A percentile compares a stretch with the other conserved stretches of the same genome.
phyloP scores from a whole-genome alignment of 2,329 filamentous ascomycete species.

The Diplodia sapinea region DNA sequence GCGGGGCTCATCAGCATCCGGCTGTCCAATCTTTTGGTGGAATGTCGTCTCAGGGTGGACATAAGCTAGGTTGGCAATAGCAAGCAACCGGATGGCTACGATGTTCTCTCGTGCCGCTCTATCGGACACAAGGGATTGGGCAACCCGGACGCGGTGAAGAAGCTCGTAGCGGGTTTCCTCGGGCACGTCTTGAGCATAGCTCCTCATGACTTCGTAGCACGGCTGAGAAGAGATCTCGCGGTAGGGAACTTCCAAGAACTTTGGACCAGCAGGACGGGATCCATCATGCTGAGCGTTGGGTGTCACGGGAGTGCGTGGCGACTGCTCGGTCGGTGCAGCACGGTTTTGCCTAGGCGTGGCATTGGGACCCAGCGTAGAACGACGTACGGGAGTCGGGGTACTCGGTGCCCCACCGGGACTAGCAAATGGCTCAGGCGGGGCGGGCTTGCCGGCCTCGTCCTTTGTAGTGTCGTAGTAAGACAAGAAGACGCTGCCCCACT shows the following conservation, averaged over 20 bases:
- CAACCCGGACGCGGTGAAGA: conserved; percentile 79
- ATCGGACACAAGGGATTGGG: conserved; percentile 76
- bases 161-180: conserved; percentile 79
- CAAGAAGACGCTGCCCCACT: conserved; percentile 81
- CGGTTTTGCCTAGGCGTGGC: conserved; percentile 60
- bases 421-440: conserved; percentile 38
- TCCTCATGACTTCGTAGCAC: conserved; percentile 50
- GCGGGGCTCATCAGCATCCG: conserved; percentile 87
- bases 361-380: conserved; percentile 57
- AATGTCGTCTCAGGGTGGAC: conserved; percentile 85
- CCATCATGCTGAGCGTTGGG: conserved; percentile 39
- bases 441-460: conserved; percentile 33
- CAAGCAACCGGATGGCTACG: conserved; percentile 80
- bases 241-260: conserved; percentile 65
- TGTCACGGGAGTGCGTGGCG: conserved; percentile 57
- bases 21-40: conserved; percentile 80
- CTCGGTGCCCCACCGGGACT: conserved; percentile 57
- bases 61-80: conserved; percentile 89
- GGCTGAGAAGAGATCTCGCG: conserved; percentile 52
- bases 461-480: conserved; percentile 69
- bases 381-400: conserved; percentile 77
- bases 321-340: conserved; percentile 52
- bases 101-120: conserved; percentile 73
- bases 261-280: conserved; percentile 42
- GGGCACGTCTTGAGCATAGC: conserved; percentile 66